Evolutionary conservation across 192 early-diverging fungal genomes (phyloP), one percentile per base, ranked within the genome.

Genomic region (Backusella liffmaniae): DNA sequence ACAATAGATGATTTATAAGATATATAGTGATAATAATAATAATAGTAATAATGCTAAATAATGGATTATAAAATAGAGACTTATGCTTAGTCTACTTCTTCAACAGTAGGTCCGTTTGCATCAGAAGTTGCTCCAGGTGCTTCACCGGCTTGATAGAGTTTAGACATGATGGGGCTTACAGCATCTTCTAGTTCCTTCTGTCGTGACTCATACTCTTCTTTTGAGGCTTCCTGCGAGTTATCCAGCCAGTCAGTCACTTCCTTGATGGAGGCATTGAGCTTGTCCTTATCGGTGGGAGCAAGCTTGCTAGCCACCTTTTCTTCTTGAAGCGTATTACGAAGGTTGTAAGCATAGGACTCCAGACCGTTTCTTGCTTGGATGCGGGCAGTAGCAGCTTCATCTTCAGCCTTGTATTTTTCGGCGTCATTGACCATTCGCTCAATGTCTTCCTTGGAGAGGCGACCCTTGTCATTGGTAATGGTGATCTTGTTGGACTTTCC

Each of bases 391-490:
- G 95, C 95, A 83, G 86, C 51, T 93, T 67, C 87, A 88, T 97
- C 95, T 83, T 94, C 90, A 80, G 96, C 96, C 76, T 74, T 79
- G 92, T 91, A 94, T 89, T 95, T 94, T 85, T 96, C 94, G 81
- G 94, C 95, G 59, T 96, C 94, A 76, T 84, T 76, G 39, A 96
- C 92, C 95, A 98, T 96, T 81, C 96, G 96, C 86, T 99, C 96
- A 81, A 99, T 98, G 80, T 98, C 96, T 82, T 98, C 97, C 91
- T 98, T 96, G 77, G 95, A 92, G 72, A 99, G 91, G 91, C 96
- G 53, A 81, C 96, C 96, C 92, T 98, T 97, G 91, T 98, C 96
- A 90, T 98, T 96, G 89, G 96, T 97, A 89, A 99, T 96, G 86
- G 96, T 97, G 86, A 98, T 97, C 91, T 96, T 98, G 92, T 96